These are phyloP conservation scores for Zygotorulaspora danielsina DNA, from an alignment of 805 yeast species.

Conservation along the genomic window DNA sequence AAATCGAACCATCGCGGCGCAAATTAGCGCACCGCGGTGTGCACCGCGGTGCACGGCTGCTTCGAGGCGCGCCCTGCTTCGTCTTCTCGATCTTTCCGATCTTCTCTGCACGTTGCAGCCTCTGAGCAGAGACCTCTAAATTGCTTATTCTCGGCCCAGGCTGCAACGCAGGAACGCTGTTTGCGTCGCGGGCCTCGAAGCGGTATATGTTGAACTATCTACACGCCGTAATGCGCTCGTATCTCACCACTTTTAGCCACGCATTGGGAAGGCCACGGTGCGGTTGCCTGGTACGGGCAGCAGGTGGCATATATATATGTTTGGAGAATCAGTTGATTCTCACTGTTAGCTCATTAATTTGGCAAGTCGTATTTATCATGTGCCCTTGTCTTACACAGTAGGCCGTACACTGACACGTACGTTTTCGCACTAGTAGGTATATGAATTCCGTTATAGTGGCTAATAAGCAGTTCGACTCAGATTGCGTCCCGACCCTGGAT, in stretches of 20 bases:
- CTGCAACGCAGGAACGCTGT: no score
- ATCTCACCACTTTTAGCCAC: conserved; percentile 1
- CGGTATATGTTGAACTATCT: no score
- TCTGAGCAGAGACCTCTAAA: no score
- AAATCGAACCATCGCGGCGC: background rate
- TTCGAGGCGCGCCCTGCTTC: background rate
- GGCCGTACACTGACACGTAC: conserved; percentile 1
- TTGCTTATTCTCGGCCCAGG: background rate
- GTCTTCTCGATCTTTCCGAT: background rate
- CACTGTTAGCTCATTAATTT: background rate
- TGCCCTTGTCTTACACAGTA: background rate
- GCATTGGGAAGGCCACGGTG: background rate
- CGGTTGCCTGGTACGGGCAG: background rate
- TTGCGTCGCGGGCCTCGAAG: no score
- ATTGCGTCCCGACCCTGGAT: conserved; percentile 10
- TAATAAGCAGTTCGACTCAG: conserved; percentile 6
- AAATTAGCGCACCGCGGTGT: background rate
- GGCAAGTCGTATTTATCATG: background rate
- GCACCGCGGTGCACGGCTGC: background rate
- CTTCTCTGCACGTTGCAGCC: no score
- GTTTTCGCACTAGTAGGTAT: conserved; percentile 1
- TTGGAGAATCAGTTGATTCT: conserved; percentile 2
- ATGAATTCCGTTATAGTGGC: conserved; percentile 1
- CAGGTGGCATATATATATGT: background rate
- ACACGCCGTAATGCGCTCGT: no score